Base-by-base conservation (phyloP, 2,329 filamentous ascomycete genomes). In the Colletotrichum trifolii region DNA sequence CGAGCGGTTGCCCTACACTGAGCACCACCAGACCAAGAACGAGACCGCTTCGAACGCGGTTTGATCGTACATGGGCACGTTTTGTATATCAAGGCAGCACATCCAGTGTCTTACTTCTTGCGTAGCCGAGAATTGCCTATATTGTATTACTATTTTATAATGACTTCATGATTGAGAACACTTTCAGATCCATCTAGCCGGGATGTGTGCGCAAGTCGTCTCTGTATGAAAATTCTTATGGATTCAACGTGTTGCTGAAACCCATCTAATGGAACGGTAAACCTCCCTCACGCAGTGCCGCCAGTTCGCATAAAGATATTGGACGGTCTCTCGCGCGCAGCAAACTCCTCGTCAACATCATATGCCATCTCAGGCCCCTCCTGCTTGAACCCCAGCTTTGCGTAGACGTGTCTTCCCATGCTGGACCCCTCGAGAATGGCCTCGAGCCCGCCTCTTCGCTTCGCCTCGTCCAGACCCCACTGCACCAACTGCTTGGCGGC, bases 241-340 rank as follows among this genome's bases (percentile, higher is more conserved):
- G 4, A 25, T 25, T 5, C 4, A 25, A 25, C 3, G 25, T 25
- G 25, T 25, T 25, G 25, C 25, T 25, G 1, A 25, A 25, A 5
- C 25, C 25, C 25, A 25, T 25, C 25, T 45, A 6, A 45, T 15
- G 7, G 42, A 8, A 7, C 4, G 7, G 13, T 7, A 13, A 9
- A 9, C 13, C 13, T 40, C 38, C 38, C 13, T 46, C 43, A 42
- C 3, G n/a, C 45, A 17, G 15, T 43, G 3, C 25, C 25, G 25
- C 72, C 70, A 6, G 79, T 83, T 2, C 82, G 75, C 75, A 85
- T 79, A 43, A 85, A 84, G 1, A 84, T 45, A 67, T 84, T 84
- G 0, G 81, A 73, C 15, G 82, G 83, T 47, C 72, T 64, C 0
- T 71, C 64, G 25, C 76, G 72, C 5, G 69, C 70, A 49, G 68